These are phyloP conservation scores for Bisporella sp. DNA, from an alignment of 2,329 filamentous ascomycete species.

Conservation along the genomic window DNA sequence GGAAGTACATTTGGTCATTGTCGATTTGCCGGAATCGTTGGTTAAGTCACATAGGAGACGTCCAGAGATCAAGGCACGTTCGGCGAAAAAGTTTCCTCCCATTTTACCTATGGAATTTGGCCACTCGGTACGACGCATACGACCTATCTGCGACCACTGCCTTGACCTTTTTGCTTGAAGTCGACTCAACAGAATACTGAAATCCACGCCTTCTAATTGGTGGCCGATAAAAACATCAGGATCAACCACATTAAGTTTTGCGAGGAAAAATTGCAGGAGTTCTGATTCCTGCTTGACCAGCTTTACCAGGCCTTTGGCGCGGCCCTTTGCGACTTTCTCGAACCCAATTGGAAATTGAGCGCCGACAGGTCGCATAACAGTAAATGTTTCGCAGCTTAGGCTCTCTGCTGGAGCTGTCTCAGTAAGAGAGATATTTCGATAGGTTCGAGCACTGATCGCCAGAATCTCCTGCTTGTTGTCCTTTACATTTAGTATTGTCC, in stretches of 20 bases:
- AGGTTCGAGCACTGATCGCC: slow-evolving; percentile 83
- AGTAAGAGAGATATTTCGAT: slow-evolving; percentile 79
- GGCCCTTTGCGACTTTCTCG: slow-evolving; percentile 63
- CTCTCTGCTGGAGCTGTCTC: slow-evolving; percentile 87
- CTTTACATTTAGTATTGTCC: slow-evolving; percentile 81
- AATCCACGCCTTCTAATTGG: slow-evolving; percentile 94
- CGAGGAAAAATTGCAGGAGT: slow-evolving; percentile 81
- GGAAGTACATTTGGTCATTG: slow-evolving; percentile 95
- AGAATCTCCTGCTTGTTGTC: slow-evolving; percentile 97
- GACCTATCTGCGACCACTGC: slow-evolving; percentile 89
- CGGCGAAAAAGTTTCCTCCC: slow-evolving; percentile 85
- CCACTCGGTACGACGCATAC: slow-evolving; percentile 79
- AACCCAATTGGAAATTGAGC: slow-evolving; percentile 79
- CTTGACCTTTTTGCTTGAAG: slow-evolving; percentile 86
- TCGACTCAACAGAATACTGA: slow-evolving; percentile 81
- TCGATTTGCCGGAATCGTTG: slow-evolving; percentile 94
- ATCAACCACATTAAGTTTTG: slow-evolving; percentile 79
- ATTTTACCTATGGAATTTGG: slow-evolving; percentile 79
- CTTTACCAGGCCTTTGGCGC: slow-evolving; percentile 70
- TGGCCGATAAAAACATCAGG: slow-evolving; percentile 93
- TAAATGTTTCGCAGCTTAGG: slow-evolving; percentile 84
- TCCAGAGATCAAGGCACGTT: slow-evolving; percentile 82
- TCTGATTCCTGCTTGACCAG: slow-evolving; percentile 79
- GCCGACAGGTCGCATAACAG: slow-evolving; percentile 75
- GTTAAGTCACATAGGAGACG: slow-evolving; percentile 88